phyloP scores from a whole-genome alignment of 2,329 filamentous ascomycete genomes.

The Claviceps monticola region DNA sequence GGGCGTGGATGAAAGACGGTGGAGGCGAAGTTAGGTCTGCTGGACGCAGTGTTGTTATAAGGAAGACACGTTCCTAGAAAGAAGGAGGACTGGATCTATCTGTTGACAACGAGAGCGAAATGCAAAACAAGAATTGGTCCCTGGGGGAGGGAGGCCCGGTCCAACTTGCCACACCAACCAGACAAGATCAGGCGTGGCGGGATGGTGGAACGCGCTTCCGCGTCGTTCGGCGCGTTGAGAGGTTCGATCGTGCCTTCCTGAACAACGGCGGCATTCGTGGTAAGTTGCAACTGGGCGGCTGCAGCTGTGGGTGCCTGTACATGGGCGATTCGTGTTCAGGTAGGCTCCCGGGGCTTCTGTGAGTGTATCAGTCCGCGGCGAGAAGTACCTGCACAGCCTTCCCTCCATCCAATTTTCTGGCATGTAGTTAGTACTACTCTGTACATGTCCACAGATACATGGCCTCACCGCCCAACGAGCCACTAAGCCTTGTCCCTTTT shows the following conservation, averaged over 20 bases:
- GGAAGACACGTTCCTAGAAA: background rate
- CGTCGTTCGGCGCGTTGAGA: conserved; percentile 17
- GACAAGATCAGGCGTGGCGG: background rate
- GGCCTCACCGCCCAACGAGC: conserved; percentile 7
- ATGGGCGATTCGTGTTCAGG: background rate
- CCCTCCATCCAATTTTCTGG: background rate
- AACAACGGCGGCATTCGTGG: background rate
- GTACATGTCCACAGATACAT: background rate
- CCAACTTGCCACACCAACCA: background rate
- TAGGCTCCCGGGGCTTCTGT: too few relatives aligned
- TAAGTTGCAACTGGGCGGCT: background rate
- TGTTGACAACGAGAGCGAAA: background rate
- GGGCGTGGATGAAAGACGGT: conserved; percentile 2
- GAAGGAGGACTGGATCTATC: background rate
- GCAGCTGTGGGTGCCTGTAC: background rate
- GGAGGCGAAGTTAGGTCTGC: background rate
- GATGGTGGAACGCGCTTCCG: conserved; percentile 14
- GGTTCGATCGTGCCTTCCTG: conserved; percentile 7
- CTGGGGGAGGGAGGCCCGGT: background rate
- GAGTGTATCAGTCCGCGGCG: too few relatives aligned
- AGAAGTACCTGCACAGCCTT: background rate
- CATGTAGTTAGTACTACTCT: too few relatives aligned
- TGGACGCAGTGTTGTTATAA: background rate
- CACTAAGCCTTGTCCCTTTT: conserved; percentile 6
- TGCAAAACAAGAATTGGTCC: background rate